Conservation (phyloP, 345 rosid genomes). For the Bruguiera gymnorhiza region DNA sequence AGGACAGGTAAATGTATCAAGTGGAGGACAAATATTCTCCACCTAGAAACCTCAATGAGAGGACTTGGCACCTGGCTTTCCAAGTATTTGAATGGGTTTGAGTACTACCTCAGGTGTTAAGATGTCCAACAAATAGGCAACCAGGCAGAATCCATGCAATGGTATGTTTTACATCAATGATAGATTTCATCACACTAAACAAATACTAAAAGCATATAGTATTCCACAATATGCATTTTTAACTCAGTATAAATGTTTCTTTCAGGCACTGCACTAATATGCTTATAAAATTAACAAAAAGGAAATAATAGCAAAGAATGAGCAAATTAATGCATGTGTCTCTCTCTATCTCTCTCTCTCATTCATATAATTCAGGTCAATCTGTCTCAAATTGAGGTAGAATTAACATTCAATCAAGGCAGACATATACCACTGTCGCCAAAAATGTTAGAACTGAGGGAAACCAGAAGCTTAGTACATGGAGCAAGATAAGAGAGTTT, state of each 20-base stretch:
- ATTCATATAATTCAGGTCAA: not conserved
- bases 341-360: no score
- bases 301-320: not conserved
- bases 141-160: no score
- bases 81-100: no score
- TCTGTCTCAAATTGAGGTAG: not conserved
- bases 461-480: not conserved
- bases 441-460: not conserved
- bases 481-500: not conserved
- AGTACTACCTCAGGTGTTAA: not conserved
- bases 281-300: no score
- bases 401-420: not conserved
- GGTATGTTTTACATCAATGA: not conserved
- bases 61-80: not conserved
- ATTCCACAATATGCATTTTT: not conserved
- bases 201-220: not conserved
- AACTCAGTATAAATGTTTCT: not conserved
- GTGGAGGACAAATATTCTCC: not conserved
- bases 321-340: not conserved
- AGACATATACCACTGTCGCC: not conserved
- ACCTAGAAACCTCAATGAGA: not conserved
- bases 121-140: not conserved
- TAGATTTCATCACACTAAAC: not conserved
- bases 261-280: not conserved
- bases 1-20: conserved; percentile 5